Evolutionary conservation across 495 filamentous ascomycete genomes (phyloP), one percentile per base, ranked within the genome.

Genomic region (Lasiosphaeris hirsuta): DNA sequence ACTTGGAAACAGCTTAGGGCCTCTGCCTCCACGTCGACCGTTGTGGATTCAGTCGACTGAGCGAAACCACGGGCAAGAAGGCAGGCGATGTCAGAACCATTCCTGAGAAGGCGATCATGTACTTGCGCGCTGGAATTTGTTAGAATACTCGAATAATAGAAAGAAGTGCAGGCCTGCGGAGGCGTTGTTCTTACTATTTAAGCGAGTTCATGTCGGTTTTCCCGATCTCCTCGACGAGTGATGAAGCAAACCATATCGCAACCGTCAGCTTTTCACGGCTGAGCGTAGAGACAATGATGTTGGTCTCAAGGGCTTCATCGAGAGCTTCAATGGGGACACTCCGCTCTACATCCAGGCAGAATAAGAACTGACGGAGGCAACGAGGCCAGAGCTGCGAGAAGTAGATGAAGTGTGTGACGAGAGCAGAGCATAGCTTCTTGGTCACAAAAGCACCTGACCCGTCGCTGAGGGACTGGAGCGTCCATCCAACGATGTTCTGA

Each of bases 371-470:
- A 60, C 78, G 80, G 8, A 96, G 46, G 51, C 86, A 90, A 56
- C 75, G 76, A 34, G 76, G 75, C 90, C 90, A 96, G 4, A 79
- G 75, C 19, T 81, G 72, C 0, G 83, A 81, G 40, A 88, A 85
- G 51, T 87, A 86, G 33, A 91, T 72, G 64, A 91, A 96, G 64
- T 88, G 90, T 4, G 88, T 85, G 38, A 88, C 87, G 8, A 97
- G 70, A 39, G 90, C 89, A 18, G 88, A 84, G 62, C 90, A 92
- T 18, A 97, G 78, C 72, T 98, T 98, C 67, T 83, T 84, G 37
- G 87, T 72, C 7, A 96, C 90, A 48, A 94, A 75, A 33, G 80
- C 62, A 10, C 80, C 78, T 18, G 87, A 83, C 0, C 78, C 80
- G 37, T 79, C 75, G 40, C 75, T 77, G 1, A 88, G 77, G 15